Percentiles rank a stretch among this genome's conserved stretches.
Evolutionary conservation across 106 monocot genomes (phyloP).

Genomic region (Allium cepa): DNA sequence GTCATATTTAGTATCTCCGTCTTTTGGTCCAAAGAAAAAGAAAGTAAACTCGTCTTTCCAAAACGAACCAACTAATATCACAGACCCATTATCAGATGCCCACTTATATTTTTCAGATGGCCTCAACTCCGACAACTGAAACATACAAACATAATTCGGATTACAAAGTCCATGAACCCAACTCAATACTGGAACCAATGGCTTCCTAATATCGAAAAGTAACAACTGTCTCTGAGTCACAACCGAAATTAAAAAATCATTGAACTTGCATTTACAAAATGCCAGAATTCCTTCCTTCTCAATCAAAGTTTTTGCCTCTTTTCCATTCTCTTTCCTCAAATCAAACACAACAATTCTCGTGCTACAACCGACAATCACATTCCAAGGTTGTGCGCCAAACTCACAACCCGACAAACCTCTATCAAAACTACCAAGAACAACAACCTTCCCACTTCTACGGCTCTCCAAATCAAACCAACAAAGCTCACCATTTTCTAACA

Average conservation of each 20-base stretch:
- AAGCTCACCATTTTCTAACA: constrained; percentile 66
- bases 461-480: constrained; percentile 44
- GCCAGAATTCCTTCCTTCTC: constrained; percentile 25
- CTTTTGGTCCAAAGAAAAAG: constrained; percentile 57
- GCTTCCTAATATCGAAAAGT: constrained; percentile 38
- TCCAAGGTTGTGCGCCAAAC: constrained; percentile 61
- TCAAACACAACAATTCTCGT: constrained; percentile 26
- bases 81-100: constrained; percentile 42
- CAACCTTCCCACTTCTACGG: constrained; percentile 27
- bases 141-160: constrained; percentile 37
- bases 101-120: constrained; percentile 27
- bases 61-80: constrained; percentile 78
- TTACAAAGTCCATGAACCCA: constrained; percentile 49
- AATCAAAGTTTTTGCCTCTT: constrained; percentile 23
- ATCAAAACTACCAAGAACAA: constrained; percentile 10
- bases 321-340: constrained; percentile 24
- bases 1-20: constrained; percentile 6
- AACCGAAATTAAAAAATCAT: constrained; percentile 31
- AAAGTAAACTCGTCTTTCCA: constrained; percentile 44
- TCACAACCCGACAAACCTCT: constrained; percentile 53
- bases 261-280: constrained; percentile 24
- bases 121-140: constrained; percentile 42
- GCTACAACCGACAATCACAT: constrained; percentile 32
- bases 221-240: constrained; percentile 28
- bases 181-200: constrained; percentile 32